Evolutionary conservation across 768 basidiomycete species (phyloP).

Genomic region (Trametes cinnabarina): DNA sequence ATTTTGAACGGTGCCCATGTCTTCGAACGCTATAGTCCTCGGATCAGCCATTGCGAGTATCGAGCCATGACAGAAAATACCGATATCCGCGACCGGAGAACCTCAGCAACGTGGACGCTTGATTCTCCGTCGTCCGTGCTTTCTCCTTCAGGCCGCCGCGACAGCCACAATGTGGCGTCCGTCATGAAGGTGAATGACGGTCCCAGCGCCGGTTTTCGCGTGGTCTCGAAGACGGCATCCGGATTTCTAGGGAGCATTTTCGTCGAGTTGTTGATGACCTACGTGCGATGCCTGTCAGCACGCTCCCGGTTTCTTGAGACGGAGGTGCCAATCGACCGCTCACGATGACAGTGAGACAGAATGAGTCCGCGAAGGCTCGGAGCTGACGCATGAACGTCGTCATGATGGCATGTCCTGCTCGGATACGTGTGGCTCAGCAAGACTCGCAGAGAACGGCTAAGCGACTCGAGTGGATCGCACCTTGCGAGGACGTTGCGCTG

Average conservation of each 20-base stretch:
- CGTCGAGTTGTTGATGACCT: slow-evolving; percentile 66
- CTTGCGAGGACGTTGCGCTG: slow-evolving; percentile 66
- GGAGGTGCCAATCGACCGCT: slow-evolving; percentile 26
- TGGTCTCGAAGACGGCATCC: slow-evolving; percentile 34
- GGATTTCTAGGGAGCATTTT: slow-evolving; percentile 31
- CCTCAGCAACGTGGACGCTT: slow-evolving; percentile 21
- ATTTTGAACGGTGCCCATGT: slow-evolving; percentile 40
- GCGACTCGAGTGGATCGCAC: slow-evolving; percentile 12
- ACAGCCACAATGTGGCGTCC: slow-evolving; percentile 74
- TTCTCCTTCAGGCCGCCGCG: slow-evolving; percentile 20
- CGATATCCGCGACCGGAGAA: slow-evolving; percentile 30
- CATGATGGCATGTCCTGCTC: slow-evolving; percentile 65
- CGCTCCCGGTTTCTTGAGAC: neutral
- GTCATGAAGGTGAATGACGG: slow-evolving; percentile 72
- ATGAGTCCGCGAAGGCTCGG: slow-evolving; percentile 45
- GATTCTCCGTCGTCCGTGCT: slow-evolving; percentile 5
- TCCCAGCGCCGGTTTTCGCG: slow-evolving; percentile 69
- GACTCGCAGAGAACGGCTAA: too few species aligned
- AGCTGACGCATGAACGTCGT: slow-evolving; percentile 67
- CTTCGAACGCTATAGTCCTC: slow-evolving; percentile 34
- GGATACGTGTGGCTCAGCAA: neutral
- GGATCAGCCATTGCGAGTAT: neutral
- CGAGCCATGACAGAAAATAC: slow-evolving; percentile 5
- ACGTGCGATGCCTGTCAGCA: neutral
- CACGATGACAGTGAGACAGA: slow-evolving; percentile 53